Conservation (phyloP, 805 yeast genomes). For the Ogataea chonburiensis region DNA sequence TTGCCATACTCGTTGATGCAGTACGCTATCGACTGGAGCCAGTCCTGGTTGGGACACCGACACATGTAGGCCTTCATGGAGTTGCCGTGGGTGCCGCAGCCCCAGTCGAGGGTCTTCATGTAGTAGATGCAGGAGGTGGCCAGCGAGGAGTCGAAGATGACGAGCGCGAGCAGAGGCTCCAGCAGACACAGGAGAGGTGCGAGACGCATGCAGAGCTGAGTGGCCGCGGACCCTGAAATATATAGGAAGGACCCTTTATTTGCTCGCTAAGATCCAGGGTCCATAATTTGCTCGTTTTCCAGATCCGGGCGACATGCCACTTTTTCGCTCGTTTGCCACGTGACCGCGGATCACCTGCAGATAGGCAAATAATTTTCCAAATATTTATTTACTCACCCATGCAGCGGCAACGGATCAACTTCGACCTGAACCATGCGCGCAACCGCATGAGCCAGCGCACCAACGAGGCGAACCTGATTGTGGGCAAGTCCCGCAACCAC, state of each 20-base stretch:
- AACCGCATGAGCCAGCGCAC: conserved; percentile 33
- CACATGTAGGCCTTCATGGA: conserved; percentile 37
- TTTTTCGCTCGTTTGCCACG: too few species aligned
- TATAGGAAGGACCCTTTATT: background rate
- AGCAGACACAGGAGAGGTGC: background rate
- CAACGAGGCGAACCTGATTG: conserved; percentile 35
- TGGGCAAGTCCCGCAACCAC: conserved; percentile 26
- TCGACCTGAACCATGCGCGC: conserved; percentile 29
- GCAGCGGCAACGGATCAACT: conserved; percentile 27
- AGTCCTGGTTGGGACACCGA: conserved; percentile 41
- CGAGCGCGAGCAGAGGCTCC: conserved; percentile 4
- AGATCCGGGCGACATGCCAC: too few species aligned
- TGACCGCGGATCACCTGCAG: too few species aligned
- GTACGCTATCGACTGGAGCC: conserved; percentile 44
- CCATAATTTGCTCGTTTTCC: background rate
- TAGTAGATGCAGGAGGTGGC: conserved; percentile 44
- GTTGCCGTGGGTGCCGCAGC: conserved; percentile 38
- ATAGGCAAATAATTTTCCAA: too few species aligned
- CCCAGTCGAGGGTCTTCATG: conserved; percentile 41
- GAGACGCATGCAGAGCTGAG: background rate
- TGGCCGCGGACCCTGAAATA: background rate
- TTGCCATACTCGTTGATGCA: conserved; percentile 39
- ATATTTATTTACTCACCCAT: too few species aligned
- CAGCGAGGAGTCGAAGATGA: conserved; percentile 35
- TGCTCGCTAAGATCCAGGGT: background rate